Percentiles rank a stretch among this genome's conserved stretches.
These are phyloP conservation scores for Yueomyces sinensis DNA, from an alignment of 805 yeast species.

Conservation along the genomic window DNA sequence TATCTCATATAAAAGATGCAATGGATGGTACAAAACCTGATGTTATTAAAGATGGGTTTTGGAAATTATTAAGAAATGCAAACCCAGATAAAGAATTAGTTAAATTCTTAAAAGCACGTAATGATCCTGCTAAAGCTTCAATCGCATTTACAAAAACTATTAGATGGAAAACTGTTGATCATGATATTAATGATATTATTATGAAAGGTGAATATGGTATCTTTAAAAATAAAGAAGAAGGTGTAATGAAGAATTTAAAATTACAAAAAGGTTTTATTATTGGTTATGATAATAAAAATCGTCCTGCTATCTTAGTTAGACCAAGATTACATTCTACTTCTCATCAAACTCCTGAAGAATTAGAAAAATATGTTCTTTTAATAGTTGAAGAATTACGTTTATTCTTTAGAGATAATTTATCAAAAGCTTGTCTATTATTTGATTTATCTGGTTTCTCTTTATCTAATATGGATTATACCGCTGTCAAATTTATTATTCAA, in stretches of 20 bases:
- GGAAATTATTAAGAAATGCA: conserved; percentile 59
- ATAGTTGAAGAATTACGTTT: conserved; percentile 76
- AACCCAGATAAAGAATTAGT: conserved; percentile 67
- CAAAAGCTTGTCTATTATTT: conserved; percentile 71
- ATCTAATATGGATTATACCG: conserved; percentile 84
- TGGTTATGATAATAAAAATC: conserved; percentile 58
- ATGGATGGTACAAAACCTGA: not conserved
- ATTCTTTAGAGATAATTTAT: conserved; percentile 54
- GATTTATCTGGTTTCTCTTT: conserved; percentile 79
- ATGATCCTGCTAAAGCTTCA: conserved; percentile 60
- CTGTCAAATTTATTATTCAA: conserved; percentile 78
- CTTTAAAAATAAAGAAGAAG: conserved; percentile 30
- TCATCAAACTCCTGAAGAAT: conserved; percentile 56
- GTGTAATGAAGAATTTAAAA: conserved; percentile 32
- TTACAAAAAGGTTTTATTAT: conserved; percentile 58
- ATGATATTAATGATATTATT: conserved; percentile 48
- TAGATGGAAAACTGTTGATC: conserved; percentile 58
- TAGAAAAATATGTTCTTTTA: conserved; percentile 62
- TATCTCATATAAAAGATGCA: not conserved
- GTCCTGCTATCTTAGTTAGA: conserved; percentile 74
- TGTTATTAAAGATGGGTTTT: conserved; percentile 7
- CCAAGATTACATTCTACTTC: conserved; percentile 63
- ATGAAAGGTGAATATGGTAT: conserved; percentile 59
- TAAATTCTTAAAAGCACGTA: conserved; percentile 76
- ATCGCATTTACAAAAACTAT: conserved; percentile 62